Conservation (phyloP, 2,329 filamentous ascomycete genomes). For the Pseudogymnoascus sp. region DNA sequence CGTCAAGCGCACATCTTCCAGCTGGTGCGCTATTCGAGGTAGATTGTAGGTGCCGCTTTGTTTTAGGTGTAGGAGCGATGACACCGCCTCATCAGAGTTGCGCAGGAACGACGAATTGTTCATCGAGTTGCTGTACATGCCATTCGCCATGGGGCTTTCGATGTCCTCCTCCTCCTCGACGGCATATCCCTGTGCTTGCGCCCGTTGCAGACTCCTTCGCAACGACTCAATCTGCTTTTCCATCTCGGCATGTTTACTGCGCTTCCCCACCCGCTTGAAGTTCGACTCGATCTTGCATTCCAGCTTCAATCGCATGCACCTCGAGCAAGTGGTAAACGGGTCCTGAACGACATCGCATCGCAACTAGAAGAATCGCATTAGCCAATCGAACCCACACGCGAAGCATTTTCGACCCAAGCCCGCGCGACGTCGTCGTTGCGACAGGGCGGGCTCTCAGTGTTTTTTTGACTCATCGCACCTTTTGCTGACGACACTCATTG, state of each 20-base stretch:
- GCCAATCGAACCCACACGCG: neutral
- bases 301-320: constrained; percentile 71
- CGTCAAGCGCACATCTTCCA: constrained; percentile 56
- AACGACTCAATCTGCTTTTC: constrained; percentile 70
- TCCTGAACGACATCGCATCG: constrained; percentile 79
- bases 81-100: constrained; percentile 60
- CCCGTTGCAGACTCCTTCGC: constrained; percentile 52
- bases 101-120: constrained; percentile 52
- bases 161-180: constrained; percentile 46
- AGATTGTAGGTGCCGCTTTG: constrained; percentile 41
- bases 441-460: neutral
- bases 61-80: constrained; percentile 58
- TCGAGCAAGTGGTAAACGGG: constrained; percentile 67
- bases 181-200: constrained; percentile 50
- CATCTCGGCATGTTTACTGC: constrained; percentile 78
- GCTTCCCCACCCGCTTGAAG: constrained; percentile 77
- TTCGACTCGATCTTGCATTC: constrained; percentile 82
- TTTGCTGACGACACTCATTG: constrained; percentile 79
- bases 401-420: neutral
- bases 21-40: constrained; percentile 28
- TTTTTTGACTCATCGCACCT: constrained; percentile 46
- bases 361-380: constrained; percentile 40
- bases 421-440: neutral
- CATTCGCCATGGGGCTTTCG: constrained; percentile 51
- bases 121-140: constrained; percentile 49